phyloP scores from a whole-genome alignment of 257 asterid species.

The Solanum appendiculatum region DNA sequence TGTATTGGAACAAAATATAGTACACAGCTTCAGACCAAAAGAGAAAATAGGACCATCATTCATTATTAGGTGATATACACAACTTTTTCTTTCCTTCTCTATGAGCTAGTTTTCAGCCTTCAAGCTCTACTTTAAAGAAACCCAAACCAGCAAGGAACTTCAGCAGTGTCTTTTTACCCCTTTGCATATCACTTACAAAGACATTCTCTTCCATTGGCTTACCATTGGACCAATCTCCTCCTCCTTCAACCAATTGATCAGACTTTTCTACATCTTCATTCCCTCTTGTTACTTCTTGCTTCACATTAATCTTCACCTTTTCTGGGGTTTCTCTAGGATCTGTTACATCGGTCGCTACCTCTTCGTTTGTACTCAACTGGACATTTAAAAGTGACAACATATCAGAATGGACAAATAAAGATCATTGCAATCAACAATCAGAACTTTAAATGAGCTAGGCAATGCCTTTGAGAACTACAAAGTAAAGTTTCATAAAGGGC shows the following conservation, averaged over 20 bases:
- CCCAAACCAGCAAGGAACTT: conserved; percentile 51
- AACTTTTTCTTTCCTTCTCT: neutral
- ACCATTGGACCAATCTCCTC: neutral
- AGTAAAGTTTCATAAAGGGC: neutral
- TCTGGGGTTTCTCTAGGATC: conserved; percentile 13
- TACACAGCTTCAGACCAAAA: neutral
- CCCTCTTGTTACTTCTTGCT: conserved; percentile 3
- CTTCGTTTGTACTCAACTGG: conserved; percentile 25
- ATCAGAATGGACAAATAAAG: neutral
- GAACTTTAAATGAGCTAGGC: neutral
- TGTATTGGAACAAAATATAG: neutral
- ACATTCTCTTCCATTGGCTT: conserved; percentile 1
- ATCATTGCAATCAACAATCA: neutral
- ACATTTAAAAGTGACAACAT: neutral
- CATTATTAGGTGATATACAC: neutral
- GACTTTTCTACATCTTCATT: conserved; percentile 1
- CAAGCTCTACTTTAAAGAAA: conserved; percentile 3
- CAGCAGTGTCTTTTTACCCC: conserved; percentile 57
- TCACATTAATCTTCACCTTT: conserved; percentile 2
- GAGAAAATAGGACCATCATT: neutral
- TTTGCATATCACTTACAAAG: conserved; percentile 22
- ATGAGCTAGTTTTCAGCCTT: neutral
- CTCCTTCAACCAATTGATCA: conserved; percentile 1
- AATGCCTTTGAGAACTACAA: neutral
- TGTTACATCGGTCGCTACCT: neutral